phyloP scores from a whole-genome alignment of 768 basidiomycete species.

The Mrakia gelida region DNA sequence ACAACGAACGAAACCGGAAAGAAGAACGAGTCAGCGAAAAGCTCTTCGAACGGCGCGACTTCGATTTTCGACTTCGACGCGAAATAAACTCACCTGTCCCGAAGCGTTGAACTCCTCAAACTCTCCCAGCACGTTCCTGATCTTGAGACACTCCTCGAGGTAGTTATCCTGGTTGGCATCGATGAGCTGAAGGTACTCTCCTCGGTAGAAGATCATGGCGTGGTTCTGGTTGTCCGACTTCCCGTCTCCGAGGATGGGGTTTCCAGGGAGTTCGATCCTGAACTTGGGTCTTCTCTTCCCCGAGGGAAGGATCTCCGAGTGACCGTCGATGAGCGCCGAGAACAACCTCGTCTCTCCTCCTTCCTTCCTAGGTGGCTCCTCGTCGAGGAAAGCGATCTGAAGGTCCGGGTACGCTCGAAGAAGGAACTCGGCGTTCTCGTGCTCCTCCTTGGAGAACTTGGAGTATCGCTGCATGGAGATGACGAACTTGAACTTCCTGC shows the following conservation, averaged over 20 bases:
- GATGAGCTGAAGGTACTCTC: slow-evolving; percentile 97
- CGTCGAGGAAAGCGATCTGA: slow-evolving; percentile 96
- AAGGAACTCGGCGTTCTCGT: slow-evolving; percentile 97
- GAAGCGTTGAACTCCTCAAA: slow-evolving; percentile 90
- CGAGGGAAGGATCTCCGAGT: slow-evolving; percentile 89
- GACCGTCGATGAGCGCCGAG: slow-evolving; percentile 94
- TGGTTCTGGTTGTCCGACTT: slow-evolving; percentile 99
- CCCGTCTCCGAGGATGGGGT: slow-evolving; percentile 97
- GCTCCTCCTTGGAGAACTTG: slow-evolving; percentile 99
- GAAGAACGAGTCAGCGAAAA: background rate
- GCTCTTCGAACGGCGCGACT: background rate
- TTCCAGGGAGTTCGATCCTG: slow-evolving; percentile 95
- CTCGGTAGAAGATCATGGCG: slow-evolving; percentile 98
- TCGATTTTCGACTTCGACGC: background rate
- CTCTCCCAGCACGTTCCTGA: slow-evolving; percentile 93
- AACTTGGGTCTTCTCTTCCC: slow-evolving; percentile 92
- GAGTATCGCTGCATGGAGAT: slow-evolving; percentile 99
- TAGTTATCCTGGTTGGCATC: slow-evolving; percentile 99
- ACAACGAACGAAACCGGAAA: background rate
- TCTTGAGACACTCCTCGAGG: slow-evolving; percentile 98
- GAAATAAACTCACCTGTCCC: slow-evolving; percentile 50
- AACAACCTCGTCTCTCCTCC: slow-evolving; percentile 93
- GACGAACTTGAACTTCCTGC: slow-evolving; percentile 97
- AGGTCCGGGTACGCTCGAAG: slow-evolving; percentile 96
- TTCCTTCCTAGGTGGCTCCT: slow-evolving; percentile 88